Evolutionary conservation across 805 yeast species (phyloP), one percentile per base, ranked within the genome.

Genomic region (Starmera quercuum): DNA sequence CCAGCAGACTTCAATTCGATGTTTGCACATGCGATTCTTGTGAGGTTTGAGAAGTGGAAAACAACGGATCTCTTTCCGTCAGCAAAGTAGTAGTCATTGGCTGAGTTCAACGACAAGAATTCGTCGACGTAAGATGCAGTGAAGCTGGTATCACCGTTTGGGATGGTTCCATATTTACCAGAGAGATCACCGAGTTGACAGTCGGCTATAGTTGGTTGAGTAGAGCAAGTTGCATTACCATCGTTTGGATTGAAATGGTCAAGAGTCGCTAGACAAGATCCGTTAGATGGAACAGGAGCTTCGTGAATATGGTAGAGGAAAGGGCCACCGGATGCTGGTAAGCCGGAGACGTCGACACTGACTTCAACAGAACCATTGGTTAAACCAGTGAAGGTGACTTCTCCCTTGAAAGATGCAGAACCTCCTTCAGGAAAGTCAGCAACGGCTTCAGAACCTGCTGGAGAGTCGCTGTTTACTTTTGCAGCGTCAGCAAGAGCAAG

Each of bases 181-280:
- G 80, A 68, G 40, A 78, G 66, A 48, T 78, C 85, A 33, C 86
- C 86, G 16, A 78, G 74, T 53, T 77, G 75, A 47, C 83, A 78
- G 22, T 50, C 58, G 7, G 74, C 54, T 50, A 74, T 75, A 41
- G 66, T 64, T n/a, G 58, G 57, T 37, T 62, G 61, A 20, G 52
- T 41, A 32, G 66, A 72, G 51, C 82, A 75, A 12, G 64, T 52
- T 8, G 68, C 58, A 12, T 66, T 57, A 9, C 81, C 78, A 33
- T 58, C 46, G 51, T 70, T 78, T 6, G 85, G 85, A 46, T 79
- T 75, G 31, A 78, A 71, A 39, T 73, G 76, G 15, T 54, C 49
- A 6, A 74, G 75, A 10, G 72, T 67, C 10, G 61, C 64, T 21
- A 66, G 69, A 52, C 83, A 77, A 41, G 60, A 56, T 23, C 69